Evolutionary conservation across 2,329 filamentous ascomycete genomes (phyloP), one percentile per base, ranked within the genome.

Genomic region (Ceratocystiopsis minuta): DNA sequence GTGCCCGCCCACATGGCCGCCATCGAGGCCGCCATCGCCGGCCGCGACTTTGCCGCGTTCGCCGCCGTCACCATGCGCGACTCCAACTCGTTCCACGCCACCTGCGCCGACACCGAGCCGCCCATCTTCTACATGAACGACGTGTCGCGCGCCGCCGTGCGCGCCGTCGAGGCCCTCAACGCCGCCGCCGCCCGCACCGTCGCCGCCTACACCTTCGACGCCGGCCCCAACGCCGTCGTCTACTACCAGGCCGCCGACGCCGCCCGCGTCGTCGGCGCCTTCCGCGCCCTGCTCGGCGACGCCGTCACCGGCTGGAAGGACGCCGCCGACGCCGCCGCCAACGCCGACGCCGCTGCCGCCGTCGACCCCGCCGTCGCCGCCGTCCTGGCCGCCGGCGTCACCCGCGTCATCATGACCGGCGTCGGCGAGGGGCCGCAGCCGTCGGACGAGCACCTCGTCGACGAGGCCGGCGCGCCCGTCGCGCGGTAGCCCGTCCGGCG

Each of bases 121-220:
- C 90, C 92, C 16, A 98, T 98, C 57, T 95, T 94, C 63, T 98
- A 98, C 68, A 78, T 98, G 70, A 98, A 95, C 62, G 90, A 98
- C 57, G 78, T 88, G 15, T 88, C 80, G 16, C 70, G 81, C 34
- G 85, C 88, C 1, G 86, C 88, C 6, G 84, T 98, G 46, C 72
- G 84, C 41, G 77, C 85, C 15, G 87, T 95, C 28, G 86, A 98
- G 64, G 72, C 78, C 51, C 83, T 96, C 63, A 98, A 98, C 56
- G 68, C 69, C 42, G 70, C 71, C 18, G 84, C 81, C 5, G 86
- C 84, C 42, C 79, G 76, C 62, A 78, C 73, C 0, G 71, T 96
- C 16, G 86, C 84, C 4, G 90, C 90, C 4, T 98, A 98, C 60
- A 98, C 90, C 0, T 98, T 96, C 54, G 90, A 98, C 56, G 90